Base-by-base conservation (phyloP, 2,329 filamentous ascomycete genomes). In the Sordariomycetes sp. region DNA sequence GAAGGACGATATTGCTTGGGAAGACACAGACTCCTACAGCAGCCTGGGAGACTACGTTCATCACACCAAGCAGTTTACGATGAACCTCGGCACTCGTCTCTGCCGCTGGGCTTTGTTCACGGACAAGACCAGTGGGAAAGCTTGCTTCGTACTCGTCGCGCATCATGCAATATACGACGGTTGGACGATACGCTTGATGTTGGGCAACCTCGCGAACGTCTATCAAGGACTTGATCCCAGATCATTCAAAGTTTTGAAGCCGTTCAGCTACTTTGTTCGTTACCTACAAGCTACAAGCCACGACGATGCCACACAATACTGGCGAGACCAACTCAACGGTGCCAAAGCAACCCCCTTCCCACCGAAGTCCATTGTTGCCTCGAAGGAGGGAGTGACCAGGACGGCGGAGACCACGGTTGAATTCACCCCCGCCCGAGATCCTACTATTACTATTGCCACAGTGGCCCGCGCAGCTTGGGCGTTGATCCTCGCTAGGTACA, bases 141-240 rank as follows among this genome's bases (percentile, higher is more conserved):
- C 11, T 12, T 46, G 27, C 6, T 46, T 54, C 10, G 39, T 49
- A 3, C 47, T 43, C 36, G 45, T 44, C 4, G 39, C 41, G 3
- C 50, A 53, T 17, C 50, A 53, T 20, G 41, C 49, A 2, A 25
- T 50, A 1, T 48, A 50, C 21, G 50, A 53, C 27, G 50, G 48
- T 6, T 49, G 88, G 88, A 88, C 86, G 0, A 70, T 87, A 49
- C 82, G 94, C 33, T 62, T 90, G 19, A 42, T 43, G 43, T 43
- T n/a, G 10, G 38, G 19, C 21, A 21, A 7, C 29, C 7, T 44
- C 1, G 31, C 40, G 8, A 14, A 38, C 10, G 29, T 29, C 11
- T 18, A 17, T 2, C 23, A 44, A 6, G 23, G 26, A 5, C 26
- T 10, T n/a, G 12, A 34, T 29, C 5, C 12, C 33, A 30, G 4